Evolutionary conservation across 2,329 filamentous ascomycete species (phyloP), one percentile per base, ranked within the genome.

Genomic region (Parasarocladium wereldwijsianum): DNA sequence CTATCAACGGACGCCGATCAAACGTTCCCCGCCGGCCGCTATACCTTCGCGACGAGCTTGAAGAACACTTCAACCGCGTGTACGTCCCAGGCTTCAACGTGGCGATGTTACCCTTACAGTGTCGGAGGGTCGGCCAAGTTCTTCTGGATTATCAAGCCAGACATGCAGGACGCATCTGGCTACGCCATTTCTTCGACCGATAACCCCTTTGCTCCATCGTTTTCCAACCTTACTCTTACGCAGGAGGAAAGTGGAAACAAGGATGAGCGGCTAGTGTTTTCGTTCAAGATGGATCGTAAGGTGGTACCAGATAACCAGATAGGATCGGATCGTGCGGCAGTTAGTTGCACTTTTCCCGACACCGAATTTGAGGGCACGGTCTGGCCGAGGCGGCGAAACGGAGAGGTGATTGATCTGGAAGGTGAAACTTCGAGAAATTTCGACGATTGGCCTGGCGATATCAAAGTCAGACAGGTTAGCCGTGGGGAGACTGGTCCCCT

Each of bases 1-100:
- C 17, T 15, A 24, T 23, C 20, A 15, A 13, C 20, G 11, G 26
- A 24, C 4, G n/a, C n/a, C n/a, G 11, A 28, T 5, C 14, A 4
- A n/a, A 11, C 12, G 14, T 78, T 78, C 40, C 76, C 76, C 2
- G 52, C 64, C 2, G 76, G 76, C 5, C 61, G 66, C n/a, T 80
- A 70, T 47, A 57, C 65, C 21, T 58, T 81, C 39, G 55, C 63
- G 6, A 70, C 71, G 14, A 65, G 64, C 34, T 64, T 81, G 22
- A 55, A 60, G 29, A 63, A 55, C 5, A 51, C 63, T 3, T 50
- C 53, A 11, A 64, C 67, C 6, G 57, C 57, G 28, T 81, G 76
- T 49, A 74, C 70, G 1, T 60, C 65, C 10, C 63, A 69, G 39
- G 38, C 64, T 0, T 50, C 57, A 4, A 70, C 70, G 1, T 81